A percentile compares a stretch with the other conserved stretches of the same genome.
Conservation (phyloP, 495 filamentous ascomycete species). For the Aspergillus wentii region DNA sequence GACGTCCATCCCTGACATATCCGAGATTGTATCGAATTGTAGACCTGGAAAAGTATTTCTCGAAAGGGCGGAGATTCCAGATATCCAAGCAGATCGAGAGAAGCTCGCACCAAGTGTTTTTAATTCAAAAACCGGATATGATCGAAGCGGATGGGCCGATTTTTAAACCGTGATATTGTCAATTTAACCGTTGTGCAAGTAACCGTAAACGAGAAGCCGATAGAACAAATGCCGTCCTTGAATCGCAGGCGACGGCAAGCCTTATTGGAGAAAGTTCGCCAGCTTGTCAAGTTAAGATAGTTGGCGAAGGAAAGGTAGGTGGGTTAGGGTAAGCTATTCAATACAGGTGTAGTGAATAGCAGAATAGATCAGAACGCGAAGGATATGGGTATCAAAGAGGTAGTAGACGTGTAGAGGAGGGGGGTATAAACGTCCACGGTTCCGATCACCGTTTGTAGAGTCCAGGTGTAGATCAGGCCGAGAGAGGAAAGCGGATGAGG, state of each 20-base stretch:
- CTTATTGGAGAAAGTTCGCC: constrained; percentile 32
- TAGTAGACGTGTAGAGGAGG: neutral
- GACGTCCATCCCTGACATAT: constrained; percentile 48
- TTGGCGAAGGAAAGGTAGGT: constrained; percentile 19
- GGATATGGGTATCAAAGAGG: constrained; percentile 2
- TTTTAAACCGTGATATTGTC: constrained; percentile 33
- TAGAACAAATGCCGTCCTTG: constrained; percentile 42
- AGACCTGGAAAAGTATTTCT: constrained; percentile 9
- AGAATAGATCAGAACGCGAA: constrained; percentile 3
- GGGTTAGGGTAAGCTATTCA: constrained; percentile 8
- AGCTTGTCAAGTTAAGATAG: constrained; percentile 29
- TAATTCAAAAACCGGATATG: constrained; percentile 11
- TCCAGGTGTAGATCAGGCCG: constrained; percentile 19
- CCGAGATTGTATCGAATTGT: constrained; percentile 19
- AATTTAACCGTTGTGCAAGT: constrained; percentile 40
- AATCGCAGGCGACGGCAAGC: constrained; percentile 43
- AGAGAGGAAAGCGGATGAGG: constrained; percentile 11
- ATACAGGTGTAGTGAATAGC: constrained; percentile 1
- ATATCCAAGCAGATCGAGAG: constrained; percentile 12
- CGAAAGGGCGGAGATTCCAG: too few relatives aligned
- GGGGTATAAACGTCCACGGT: constrained; percentile 14
- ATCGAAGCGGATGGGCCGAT: constrained; percentile 23
- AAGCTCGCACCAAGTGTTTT: constrained; percentile 17
- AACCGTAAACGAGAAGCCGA: constrained; percentile 45
- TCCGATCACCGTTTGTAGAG: constrained; percentile 22